Evolutionary conservation across 2,329 filamentous ascomycete species (phyloP), one percentile per base, ranked within the genome.

Genomic region (Aureobasidium zeae): DNA sequence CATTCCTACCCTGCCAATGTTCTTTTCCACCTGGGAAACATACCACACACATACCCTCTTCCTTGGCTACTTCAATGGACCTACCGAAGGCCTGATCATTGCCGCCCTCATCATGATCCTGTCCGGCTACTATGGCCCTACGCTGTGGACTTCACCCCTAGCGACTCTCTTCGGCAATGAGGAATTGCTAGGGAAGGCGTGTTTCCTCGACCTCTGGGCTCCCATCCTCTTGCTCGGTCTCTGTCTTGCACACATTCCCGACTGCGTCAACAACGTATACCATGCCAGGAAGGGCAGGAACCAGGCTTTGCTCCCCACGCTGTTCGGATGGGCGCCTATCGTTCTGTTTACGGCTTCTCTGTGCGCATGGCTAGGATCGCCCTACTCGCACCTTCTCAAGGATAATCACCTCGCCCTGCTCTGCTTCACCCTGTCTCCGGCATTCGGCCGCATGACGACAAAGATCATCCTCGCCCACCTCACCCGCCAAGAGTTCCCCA

Each of bases 11-110:
- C 69, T 98, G 32, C 86, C 91, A 48, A 98, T 98, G 91, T 98
- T 94, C 72, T 95, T 98, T 68, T 95, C 89, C 3, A 98, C 91
- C 2, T 98, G 91, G 91, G 91, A 98, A 67, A 98, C 91, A 1
- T 98, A 95, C 63, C 91, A 98, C 66, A 95, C 91, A 4, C 91
- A 98, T 63, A 96, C 91, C 0, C 71, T 98, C 5, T 98, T 94
- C 63, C 78, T 98, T 10, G 91, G 91, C 44, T 86, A 89, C 61
- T 83, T 98, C 75, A 98, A 98, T 62, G 91, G 91, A 1, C 91
- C 91, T 2, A 98, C 91, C 24, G 91, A 98, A 69, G 91, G 91
- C 15, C 71, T 98, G 24, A 79, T 96, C 41, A 81, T 98, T 51
- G 91, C 88, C 19, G 88, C 86, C 58, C 65, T 69, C 39, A 76